phyloP scores from a whole-genome alignment of 495 filamentous ascomycete genomes.

The Penicillium cataractarum region DNA sequence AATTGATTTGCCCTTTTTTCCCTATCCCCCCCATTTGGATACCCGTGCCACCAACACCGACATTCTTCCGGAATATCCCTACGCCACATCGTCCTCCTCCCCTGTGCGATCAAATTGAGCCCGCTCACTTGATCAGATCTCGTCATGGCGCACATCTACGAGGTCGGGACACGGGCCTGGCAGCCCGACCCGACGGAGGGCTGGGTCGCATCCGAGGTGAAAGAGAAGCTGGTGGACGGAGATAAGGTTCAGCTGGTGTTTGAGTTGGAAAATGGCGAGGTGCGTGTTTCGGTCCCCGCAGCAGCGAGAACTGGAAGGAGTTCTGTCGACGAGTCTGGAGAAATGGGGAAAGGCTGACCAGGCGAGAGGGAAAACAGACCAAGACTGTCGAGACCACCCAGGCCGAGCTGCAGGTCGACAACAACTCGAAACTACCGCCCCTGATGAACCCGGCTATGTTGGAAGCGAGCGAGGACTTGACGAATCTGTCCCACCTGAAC shows the following conservation, averaged over 20 bases:
- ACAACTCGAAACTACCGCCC: slow-evolving; percentile 73
- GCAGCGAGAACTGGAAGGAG: neutral
- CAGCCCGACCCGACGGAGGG: slow-evolving; percentile 94
- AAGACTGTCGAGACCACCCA: slow-evolving; percentile 81
- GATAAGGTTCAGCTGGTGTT: slow-evolving; percentile 87
- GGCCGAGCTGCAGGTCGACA: slow-evolving; percentile 76
- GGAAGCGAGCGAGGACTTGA: slow-evolving; percentile 97
- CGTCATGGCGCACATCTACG: slow-evolving; percentile 86
- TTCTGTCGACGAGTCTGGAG: neutral
- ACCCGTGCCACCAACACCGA: slow-evolving; percentile 1
- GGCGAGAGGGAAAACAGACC: slow-evolving; percentile 51
- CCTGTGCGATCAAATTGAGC: slow-evolving; percentile 3
- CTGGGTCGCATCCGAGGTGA: slow-evolving; percentile 95
- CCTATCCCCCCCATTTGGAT: slow-evolving; percentile 16
- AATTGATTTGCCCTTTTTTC: slow-evolving; percentile 21
- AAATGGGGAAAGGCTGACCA: slow-evolving; percentile 24
- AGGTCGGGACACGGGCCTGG: slow-evolving; percentile 97
- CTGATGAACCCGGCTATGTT: slow-evolving; percentile 98
- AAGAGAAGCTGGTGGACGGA: slow-evolving; percentile 81
- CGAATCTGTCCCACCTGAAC: slow-evolving; percentile 96
- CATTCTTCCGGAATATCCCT: slow-evolving; percentile 1
- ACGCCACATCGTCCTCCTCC: slow-evolving; percentile 12
- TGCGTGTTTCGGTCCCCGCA: slow-evolving; percentile 41
- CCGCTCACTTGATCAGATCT: neutral
- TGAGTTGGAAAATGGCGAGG: slow-evolving; percentile 89